Base-by-base conservation (phyloP, 2,329 filamentous ascomycete species). In the Aureobasidium sp. region DNA sequence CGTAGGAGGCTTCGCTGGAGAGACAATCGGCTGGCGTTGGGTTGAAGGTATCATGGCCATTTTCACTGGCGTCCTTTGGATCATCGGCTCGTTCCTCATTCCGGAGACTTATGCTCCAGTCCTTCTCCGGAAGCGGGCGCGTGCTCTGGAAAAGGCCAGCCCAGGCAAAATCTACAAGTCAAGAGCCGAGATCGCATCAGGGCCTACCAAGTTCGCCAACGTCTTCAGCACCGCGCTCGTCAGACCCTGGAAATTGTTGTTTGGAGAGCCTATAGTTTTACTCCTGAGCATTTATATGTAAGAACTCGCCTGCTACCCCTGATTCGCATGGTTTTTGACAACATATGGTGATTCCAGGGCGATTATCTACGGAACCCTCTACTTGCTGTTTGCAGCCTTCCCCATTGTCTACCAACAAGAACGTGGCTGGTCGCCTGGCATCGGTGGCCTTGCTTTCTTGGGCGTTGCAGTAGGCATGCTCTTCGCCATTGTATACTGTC, bases 221-320 rank as follows among this genome's bases (percentile, higher is more conserved):
- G 74, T 78, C 34, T 77, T 84, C 63, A 74, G 74, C 50, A 74
- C 76, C 2, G 76, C 79, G 3, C 70, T 86, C 17, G 73, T 76
- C 51, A 75, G 85, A 3, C 85, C 85, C 1, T 85, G 84, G 81
- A 71, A 83, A 40, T 74, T 88, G 50, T 75, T 88, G 6, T 84
- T 88, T 71, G 71, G 71, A 54, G 84, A 88, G 63, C 85, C 85
- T 2, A 88, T 86, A 58, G 80, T 86, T 24, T 64, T 85, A 8
- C 69, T 86, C 12, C 72, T 81, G 3, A 79, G 78, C 34, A 71
- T 86, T 21, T 88, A 86, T 70, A 78, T 84, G 81, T 82, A n/a
- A n/a, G n/a, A n/a, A n/a, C n/a, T n/a, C 54, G 82, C 76, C 61
- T 71, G 75, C 55, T 76, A 75, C 60, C 72, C 7, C 66, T 75